phyloP scores from a whole-genome alignment of 139 green algal species.

The Chlamydomonas sphaeroides region DNA sequence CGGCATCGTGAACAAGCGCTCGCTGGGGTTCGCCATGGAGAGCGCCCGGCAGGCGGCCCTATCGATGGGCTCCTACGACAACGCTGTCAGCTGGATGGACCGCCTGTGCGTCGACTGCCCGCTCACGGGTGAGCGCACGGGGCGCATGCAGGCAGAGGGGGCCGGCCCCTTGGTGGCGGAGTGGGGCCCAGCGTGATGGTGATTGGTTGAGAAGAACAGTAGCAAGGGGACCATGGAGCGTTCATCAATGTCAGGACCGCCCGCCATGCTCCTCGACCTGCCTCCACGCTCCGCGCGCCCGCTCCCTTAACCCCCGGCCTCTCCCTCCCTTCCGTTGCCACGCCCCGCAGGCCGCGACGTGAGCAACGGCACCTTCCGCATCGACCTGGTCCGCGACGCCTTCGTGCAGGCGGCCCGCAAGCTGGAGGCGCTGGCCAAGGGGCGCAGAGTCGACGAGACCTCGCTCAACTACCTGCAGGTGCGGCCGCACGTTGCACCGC shows the following conservation, averaged over 20 bases:
- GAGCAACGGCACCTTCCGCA: constrained; percentile 59
- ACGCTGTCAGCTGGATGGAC: constrained; percentile 39
- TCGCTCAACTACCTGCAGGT: constrained; percentile 62
- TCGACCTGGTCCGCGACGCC: constrained; percentile 48
- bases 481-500: no score
- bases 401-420: constrained; percentile 51
- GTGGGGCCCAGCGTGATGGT: no score
- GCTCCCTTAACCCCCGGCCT: no score
- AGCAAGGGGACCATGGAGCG: no score
- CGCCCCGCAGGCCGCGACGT: constrained; percentile 57
- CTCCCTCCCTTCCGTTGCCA: no score
- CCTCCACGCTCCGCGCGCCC: no score
- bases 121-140: constrained; percentile 51
- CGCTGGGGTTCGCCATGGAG: constrained; percentile 48
- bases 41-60: constrained; percentile 38
- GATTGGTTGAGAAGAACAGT: no score
- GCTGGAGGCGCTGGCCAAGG: constrained; percentile 60
- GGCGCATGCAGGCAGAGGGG: no score
- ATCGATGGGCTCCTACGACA: constrained; percentile 23
- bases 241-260: no score
- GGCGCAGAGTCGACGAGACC: constrained; percentile 35
- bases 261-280: no score
- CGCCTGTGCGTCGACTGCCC: constrained; percentile 66
- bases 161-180: no score
- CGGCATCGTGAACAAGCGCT: constrained; percentile 57